phyloP scores from a whole-genome alignment of 345 rosid genomes.

The Eutrema yunnanense region DNA sequence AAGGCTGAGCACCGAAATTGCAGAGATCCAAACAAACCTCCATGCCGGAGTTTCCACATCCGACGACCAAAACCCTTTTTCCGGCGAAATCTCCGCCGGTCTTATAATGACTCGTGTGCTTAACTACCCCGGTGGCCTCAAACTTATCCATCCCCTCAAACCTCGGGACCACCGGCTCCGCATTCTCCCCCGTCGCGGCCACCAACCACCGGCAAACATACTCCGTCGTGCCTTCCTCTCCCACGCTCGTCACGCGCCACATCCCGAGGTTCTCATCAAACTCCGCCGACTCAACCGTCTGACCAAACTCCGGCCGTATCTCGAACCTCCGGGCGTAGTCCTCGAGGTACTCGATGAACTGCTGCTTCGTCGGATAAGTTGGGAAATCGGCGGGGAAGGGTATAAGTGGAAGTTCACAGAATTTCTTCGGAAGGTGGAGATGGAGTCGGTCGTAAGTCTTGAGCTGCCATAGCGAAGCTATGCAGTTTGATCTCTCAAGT shows the following conservation, averaged over 20 bases:
- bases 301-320: constrained; percentile 49
- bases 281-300: constrained; percentile 47
- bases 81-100: constrained; percentile 63
- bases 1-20: constrained; percentile 64
- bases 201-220: constrained; percentile 68
- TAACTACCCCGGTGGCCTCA: constrained; percentile 34
- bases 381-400: constrained; percentile 57
- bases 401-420: constrained; percentile 74
- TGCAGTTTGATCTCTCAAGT: constrained; percentile 65
- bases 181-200: constrained; percentile 96
- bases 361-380: constrained; percentile 66
- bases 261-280: constrained; percentile 37
- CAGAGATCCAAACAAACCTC: constrained; percentile 97
- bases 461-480: constrained; percentile 79
- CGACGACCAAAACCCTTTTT: constrained; percentile 77
- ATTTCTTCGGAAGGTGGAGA: constrained; percentile 75
- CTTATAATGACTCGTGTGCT: constrained; percentile 63
- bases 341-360: constrained; percentile 62
- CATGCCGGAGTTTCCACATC: constrained; percentile 98
- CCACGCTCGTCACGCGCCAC: constrained; percentile 53
- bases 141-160: constrained; percentile 66
- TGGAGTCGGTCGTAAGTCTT: constrained; percentile 73
- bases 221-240: constrained; percentile 30
- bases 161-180: constrained; percentile 65
- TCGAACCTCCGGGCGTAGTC: constrained; percentile 37